Base-by-base conservation (phyloP, 805 yeast genomes). In the Kluyveromyces aestuarii region DNA sequence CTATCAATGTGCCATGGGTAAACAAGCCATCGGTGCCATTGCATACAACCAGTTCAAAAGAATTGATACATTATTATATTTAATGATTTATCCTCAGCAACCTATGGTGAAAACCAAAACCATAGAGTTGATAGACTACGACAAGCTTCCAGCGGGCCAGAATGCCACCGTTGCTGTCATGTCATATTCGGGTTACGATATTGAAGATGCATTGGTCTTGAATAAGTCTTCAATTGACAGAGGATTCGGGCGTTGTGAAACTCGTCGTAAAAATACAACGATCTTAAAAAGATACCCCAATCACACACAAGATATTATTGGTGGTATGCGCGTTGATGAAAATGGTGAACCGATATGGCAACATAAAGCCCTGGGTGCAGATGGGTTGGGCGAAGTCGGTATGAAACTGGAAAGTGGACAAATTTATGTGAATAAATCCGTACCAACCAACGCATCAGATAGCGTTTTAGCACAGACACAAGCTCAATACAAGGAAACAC, bases 1-100 rank as follows among this genome's bases (percentile, higher is more conserved):
- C 1, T 93, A 93, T 71, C 99, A 93, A 74, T 90, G 96, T 68
- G 99, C 99, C 58, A 93, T 93, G 99, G 99, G 99, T 80, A 93
- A 93, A 70, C 99, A 93, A 72, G 99, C 99, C n/a, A 91, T 93
- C 68, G 99, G 99, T 57, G 98, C 98, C 2, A 93, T 93, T 69
- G 96, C 95, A 10, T 93, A 93, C 66, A 93, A 93, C 67, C 99
- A 93, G 70, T 87, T 93, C 71, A 79, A 88, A 63, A 82, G 99
- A 67, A 91, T 93, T 56, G 99, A 93, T 63, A 93, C 99, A 1
- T 70, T 93, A 61, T 72, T 93, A 55, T 93, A 93, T 62, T 74
- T 93, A 55, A 87, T 93, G 96, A 96, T 89, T n/a, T 93, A 93
- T 63, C 99, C 99, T 5, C 98, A 93, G 69, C 98, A 93, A 66